Conservation (phyloP, 2,329 filamentous ascomycete species). For the Sclerotinia minor region DNA sequence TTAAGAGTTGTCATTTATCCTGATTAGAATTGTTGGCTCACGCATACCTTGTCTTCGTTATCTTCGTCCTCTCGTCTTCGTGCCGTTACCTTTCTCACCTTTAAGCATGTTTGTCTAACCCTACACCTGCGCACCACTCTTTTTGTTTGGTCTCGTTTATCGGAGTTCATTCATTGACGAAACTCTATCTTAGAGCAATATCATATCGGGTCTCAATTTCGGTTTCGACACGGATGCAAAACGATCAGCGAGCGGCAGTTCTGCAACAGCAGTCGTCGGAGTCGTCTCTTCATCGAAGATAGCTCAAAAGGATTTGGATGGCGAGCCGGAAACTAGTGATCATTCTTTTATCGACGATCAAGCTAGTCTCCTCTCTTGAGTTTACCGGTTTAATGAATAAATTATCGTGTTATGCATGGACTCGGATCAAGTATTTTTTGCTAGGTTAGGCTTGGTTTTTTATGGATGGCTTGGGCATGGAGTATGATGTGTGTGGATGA, state of each 20-base stretch:
- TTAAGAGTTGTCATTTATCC: constrained; percentile 30
- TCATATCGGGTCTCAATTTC: constrained; percentile 20
- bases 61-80: constrained; percentile 23
- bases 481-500: constrained; percentile 13
- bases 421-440: constrained; percentile 2
- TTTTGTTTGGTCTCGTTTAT: constrained; percentile 22
- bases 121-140: constrained; percentile 6
- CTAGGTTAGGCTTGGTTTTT: constrained; percentile 7
- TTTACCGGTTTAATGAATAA: neutral
- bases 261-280: constrained; percentile 30
- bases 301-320: constrained; percentile 22
- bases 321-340: constrained; percentile 25
- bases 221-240: constrained; percentile 28
- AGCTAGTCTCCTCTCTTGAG: constrained; percentile 38
- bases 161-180: constrained; percentile 31
- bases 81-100: constrained; percentile 24
- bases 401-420: constrained; percentile 7
- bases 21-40: constrained; percentile 37
- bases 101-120: neutral
- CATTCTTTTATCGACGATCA: constrained; percentile 36
- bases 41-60: constrained; percentile 33
- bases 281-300: constrained; percentile 14
- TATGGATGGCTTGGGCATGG: constrained; percentile 7
- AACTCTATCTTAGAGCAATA: constrained; percentile 17
- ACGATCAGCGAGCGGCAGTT: constrained; percentile 18